Evolutionary conservation across 768 basidiomycete species (phyloP).

Genomic region (Mycena crocata): DNA sequence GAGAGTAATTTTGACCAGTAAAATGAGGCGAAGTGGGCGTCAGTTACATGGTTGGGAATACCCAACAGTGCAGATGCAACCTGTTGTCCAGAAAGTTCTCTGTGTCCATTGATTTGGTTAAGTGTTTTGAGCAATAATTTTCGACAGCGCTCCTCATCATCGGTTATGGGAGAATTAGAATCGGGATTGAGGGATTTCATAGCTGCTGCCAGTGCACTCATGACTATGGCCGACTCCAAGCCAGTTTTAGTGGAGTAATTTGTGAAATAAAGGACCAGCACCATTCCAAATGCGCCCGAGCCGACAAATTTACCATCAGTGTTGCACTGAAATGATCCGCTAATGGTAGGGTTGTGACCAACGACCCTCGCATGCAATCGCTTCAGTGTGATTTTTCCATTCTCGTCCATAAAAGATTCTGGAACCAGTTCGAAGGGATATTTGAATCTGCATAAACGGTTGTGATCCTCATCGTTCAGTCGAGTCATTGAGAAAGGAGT

Average conservation of each 20-base stretch:
- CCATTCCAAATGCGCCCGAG: conserved; percentile 24
- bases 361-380: conserved; percentile 6
- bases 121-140: conserved; percentile 23
- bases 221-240: conserved; percentile 23
- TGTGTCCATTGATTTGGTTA: conserved; percentile 25
- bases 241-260: conserved; percentile 21
- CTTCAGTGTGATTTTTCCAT: conserved; percentile 26
- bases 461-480: background rate
- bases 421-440: conserved; percentile 6
- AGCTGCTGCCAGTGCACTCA: conserved; percentile 29
- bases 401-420: conserved; percentile 23
- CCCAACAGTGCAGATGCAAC: conserved; percentile 22
- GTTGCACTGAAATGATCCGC: conserved; percentile 28
- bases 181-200: background rate
- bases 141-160: conserved; percentile 9
- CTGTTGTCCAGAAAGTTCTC: conserved; percentile 24
- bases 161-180: background rate
- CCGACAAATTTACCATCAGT: conserved; percentile 32
- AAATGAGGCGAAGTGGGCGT: conserved; percentile 16
- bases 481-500: background rate
- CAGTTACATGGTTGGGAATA: conserved; percentile 18
- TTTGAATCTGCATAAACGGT: conserved; percentile 25
- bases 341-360: too few relatives aligned
- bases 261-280: conserved; percentile 15
- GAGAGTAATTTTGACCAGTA: conserved; percentile 20